Evolutionary conservation across 2,329 filamentous ascomycete species (phyloP).

Genomic region (Arthrobotrys sinensis): DNA sequence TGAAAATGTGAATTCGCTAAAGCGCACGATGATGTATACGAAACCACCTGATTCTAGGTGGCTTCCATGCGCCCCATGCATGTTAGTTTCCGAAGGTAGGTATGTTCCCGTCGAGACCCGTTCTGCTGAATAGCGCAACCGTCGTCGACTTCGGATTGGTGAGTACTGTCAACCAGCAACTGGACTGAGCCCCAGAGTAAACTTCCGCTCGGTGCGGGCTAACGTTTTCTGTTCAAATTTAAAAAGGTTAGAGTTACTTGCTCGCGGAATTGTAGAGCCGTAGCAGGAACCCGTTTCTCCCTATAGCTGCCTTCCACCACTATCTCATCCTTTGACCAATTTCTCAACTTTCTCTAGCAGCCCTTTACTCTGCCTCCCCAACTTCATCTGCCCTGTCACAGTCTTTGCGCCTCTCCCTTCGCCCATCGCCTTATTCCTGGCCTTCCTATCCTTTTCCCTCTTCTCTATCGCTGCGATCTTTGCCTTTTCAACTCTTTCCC

Average conservation of each 20-base stretch:
- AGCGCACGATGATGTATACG: too few species aligned
- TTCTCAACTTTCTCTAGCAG: conserved; percentile 83
- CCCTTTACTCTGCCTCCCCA: conserved; percentile 84
- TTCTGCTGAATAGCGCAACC: too few species aligned
- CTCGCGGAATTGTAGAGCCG: neutral
- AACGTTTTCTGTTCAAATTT: neutral
- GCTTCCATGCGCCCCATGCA: too few species aligned
- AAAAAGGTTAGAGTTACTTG: too few species aligned
- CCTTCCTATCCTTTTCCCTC: conserved; percentile 79
- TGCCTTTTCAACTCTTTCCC: conserved; percentile 74
- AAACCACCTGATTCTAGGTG: too few species aligned
- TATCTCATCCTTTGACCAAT: conserved; percentile 72
- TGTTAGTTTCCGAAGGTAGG: too few species aligned
- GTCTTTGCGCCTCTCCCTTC: conserved; percentile 75
- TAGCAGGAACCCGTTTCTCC: neutral
- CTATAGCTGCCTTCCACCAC: too few species aligned
- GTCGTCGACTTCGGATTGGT: neutral
- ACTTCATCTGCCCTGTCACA: conserved; percentile 80
- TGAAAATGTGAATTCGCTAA: neutral
- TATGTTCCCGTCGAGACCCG: too few species aligned
- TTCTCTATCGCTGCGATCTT: conserved; percentile 77
- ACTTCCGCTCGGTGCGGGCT: too few species aligned
- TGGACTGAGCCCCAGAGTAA: too few species aligned
- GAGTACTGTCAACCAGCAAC: too few species aligned
- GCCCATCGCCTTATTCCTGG: conserved; percentile 71